Base-by-base conservation (phyloP, 352 stramenopile species). In the Phytophthora syringae region DNA sequence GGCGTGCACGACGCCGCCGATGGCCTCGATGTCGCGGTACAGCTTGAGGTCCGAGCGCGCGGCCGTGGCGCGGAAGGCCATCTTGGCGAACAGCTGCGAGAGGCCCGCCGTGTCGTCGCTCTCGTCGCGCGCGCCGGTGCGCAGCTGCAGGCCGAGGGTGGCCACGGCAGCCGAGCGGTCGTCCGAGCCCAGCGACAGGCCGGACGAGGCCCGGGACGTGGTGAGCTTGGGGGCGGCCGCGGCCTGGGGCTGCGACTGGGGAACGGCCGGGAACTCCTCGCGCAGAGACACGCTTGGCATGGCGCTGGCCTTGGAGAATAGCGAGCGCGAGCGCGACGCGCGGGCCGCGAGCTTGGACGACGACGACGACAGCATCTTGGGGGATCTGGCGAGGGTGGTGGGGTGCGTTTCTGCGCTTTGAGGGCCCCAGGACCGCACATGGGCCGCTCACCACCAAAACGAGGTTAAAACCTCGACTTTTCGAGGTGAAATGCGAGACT, bases 1-100 rank as follows among this genome's bases (percentile, higher is more conserved):
- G 54, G 86, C 85, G 64, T 73, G 59, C 44, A 93, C 71, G 20
- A 84, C 74, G 30, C 87, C 87, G 49, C 87, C 87, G 40, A 95
- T 85, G 32, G 85, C 73, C 67, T 95, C 87, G 65, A 95, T 87
- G 63, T 91, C 87, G 56, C 87, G 85, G 77, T 77, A 95, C 36
- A 95, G 71, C 40, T 81, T 80, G 67, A 95, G 73, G 66, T 95
- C 87, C 56, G 87, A 94, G 65, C 85, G 87, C 52, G 25, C 64
- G 25, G 82, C 59, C 11, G 87, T 95, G 22, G 85, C 73, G 43
- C 85, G 87, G 83, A 95, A 95, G 30, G 87, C 85, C 82, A 93
- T 86, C 74, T 94, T 92, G 59, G 82, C 71, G 44, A 89, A 89
- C 43, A 95, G 76, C 75, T 93, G 81, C 73, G 87, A 84, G 16